Conservation (phyloP, 139 green algal genomes). For the Micractinium conductrix region DNA sequence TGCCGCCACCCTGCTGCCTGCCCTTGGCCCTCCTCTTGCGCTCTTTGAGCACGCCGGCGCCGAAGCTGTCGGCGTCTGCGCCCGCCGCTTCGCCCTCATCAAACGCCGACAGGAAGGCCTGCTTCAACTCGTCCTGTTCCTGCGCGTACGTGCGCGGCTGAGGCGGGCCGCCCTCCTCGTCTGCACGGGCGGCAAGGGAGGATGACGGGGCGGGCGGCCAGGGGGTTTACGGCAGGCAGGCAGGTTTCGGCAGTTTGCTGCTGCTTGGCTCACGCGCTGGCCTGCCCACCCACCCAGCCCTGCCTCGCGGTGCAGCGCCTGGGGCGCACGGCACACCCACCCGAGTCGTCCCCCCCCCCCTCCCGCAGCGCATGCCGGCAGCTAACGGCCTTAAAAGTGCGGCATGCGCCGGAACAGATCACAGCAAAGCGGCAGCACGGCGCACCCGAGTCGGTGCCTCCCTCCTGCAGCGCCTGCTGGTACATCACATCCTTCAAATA, state of each 20-base stretch:
- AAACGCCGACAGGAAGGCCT: slow-evolving; percentile 65
- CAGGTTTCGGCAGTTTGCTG: not conserved
- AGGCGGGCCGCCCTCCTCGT: not conserved
- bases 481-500: slow-evolving; percentile 86
- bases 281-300: not conserved
- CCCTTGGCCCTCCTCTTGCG: not conserved
- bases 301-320: not conserved
- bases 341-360: too few relatives aligned
- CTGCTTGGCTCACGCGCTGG: too few relatives aligned
- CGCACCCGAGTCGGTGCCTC: not conserved
- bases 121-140: slow-evolving; percentile 80
- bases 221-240: not conserved
- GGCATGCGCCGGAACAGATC: too few relatives aligned
- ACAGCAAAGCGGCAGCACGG: too few relatives aligned
- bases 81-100: slow-evolving; percentile 27
- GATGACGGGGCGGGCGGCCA: not conserved
- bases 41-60: slow-evolving; percentile 29
- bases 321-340: not conserved
- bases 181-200: not conserved
- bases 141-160: slow-evolving; percentile 63
- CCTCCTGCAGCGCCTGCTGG: slow-evolving; percentile 73
- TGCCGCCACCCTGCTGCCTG: not conserved
- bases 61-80: slow-evolving; percentile 15
- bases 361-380: too few relatives aligned
- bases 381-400: too few relatives aligned